Percentiles rank a stretch among this genome's conserved stretches.
These are phyloP conservation scores for Pseudotulostoma volvatum DNA, from an alignment of 495 filamentous ascomycete genomes.

Conservation along the genomic window DNA sequence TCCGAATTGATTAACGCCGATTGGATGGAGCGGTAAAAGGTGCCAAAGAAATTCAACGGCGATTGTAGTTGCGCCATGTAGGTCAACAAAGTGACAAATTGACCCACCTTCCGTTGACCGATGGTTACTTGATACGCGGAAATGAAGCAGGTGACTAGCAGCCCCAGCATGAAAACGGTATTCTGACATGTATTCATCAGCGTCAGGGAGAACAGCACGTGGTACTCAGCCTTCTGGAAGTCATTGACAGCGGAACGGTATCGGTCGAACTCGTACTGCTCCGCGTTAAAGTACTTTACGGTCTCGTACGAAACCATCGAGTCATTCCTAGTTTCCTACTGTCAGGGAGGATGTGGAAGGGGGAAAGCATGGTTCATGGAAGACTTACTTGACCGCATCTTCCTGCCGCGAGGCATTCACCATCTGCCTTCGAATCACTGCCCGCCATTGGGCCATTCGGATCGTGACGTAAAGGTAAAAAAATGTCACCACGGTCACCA, in stretches of 20 bases:
- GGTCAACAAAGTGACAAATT: conserved; percentile 65
- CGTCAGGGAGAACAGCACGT: conserved; percentile 73
- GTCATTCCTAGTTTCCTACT: conserved; percentile 57
- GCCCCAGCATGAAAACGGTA: conserved; percentile 78
- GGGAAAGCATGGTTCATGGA: background rate
- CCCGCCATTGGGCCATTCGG: conserved; percentile 84
- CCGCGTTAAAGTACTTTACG: conserved; percentile 98
- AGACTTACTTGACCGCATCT: conserved; percentile 62
- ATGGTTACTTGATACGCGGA: conserved; percentile 76
- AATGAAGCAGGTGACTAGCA: conserved; percentile 70
- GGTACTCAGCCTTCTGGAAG: conserved; percentile 76
- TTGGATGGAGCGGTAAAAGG: conserved; percentile 92
- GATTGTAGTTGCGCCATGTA: conserved; percentile 89
- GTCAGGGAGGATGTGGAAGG: conserved; percentile 5
- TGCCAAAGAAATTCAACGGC: conserved; percentile 93
- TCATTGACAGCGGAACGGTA: conserved; percentile 64
- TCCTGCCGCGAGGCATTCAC: conserved; percentile 86
- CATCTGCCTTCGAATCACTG: conserved; percentile 81
- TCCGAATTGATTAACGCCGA: conserved; percentile 95
- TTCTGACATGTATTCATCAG: conserved; percentile 91
- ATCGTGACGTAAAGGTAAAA: conserved; percentile 92
- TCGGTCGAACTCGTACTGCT: conserved; percentile 79
- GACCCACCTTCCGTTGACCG: conserved; percentile 50
- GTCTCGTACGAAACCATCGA: conserved; percentile 97
- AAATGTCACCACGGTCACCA: conserved; percentile 83